Percentiles rank a stretch among this genome's conserved stretches.
Evolutionary conservation across 306 rosid species (phyloP).

Genomic region (Medicago lupulina): DNA sequence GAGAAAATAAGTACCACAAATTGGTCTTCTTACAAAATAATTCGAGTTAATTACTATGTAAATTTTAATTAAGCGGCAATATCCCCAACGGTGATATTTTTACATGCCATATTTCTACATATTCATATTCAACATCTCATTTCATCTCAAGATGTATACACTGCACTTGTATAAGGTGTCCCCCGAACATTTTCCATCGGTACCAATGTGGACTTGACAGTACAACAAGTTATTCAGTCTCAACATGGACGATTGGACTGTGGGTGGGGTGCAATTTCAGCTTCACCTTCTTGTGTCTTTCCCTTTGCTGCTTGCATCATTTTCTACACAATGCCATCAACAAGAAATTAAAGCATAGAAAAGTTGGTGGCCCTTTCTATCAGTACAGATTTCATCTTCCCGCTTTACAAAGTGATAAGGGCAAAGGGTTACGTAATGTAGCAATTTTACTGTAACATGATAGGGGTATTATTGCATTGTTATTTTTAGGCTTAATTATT

Average conservation of each 20-base stretch:
- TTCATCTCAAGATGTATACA: no score
- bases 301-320: constrained; percentile 29
- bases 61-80: constrained; percentile 11
- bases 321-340: constrained; percentile 33
- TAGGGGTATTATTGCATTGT: neutral
- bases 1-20: no score
- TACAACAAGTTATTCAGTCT: constrained; percentile 33
- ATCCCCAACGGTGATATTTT: neutral
- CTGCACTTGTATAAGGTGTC: no score
- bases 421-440: neutral
- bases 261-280: neutral
- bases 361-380: constrained; percentile 17
- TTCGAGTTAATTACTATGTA: no score
- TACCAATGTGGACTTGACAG: constrained; percentile 12
- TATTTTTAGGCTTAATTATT: neutral
- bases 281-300: no score
- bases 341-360: constrained; percentile 24
- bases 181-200: no score
- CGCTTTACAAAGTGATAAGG: constrained; percentile 21
- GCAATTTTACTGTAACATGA: neutral
- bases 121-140: no score
- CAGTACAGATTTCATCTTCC: constrained; percentile 36
- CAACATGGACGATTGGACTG: constrained; percentile 43
- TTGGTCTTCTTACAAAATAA: no score
- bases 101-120: no score